phyloP scores from a whole-genome alignment of 495 filamentous ascomycete genomes.

The Penicillium fimorum region DNA sequence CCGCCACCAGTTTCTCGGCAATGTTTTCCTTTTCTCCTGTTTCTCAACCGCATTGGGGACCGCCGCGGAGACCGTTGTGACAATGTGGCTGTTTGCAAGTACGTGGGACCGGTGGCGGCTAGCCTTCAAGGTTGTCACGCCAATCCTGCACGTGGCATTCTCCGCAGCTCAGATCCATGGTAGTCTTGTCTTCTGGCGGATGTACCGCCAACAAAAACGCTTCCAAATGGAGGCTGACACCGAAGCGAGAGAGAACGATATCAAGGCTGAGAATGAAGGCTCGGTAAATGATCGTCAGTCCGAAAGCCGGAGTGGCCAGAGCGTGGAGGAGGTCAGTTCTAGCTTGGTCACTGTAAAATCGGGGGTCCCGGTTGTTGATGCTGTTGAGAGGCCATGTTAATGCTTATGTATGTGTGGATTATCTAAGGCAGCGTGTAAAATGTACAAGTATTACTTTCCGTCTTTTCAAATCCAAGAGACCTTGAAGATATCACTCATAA shows the following conservation, averaged over 20 bases:
- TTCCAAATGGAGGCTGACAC: constrained; percentile 20
- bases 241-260: neutral
- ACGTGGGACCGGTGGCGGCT: constrained; percentile 47
- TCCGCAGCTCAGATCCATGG: constrained; percentile 47
- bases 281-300: neutral
- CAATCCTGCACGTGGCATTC: constrained; percentile 47
- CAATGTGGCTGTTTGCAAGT: constrained; percentile 49
- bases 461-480: neutral
- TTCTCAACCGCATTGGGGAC: constrained; percentile 45
- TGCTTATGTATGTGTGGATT: neutral
- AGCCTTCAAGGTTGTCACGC: constrained; percentile 50
- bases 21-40: constrained; percentile 38
- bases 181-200: constrained; percentile 41
- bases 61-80: constrained; percentile 43
- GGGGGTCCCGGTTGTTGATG: neutral
- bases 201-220: constrained; percentile 37
- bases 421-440: neutral
- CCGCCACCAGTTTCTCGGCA: constrained; percentile 41
- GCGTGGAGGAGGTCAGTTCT: neutral
- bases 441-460: neutral
- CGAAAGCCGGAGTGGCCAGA: neutral
- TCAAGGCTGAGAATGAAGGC: neutral
- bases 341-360: neutral
- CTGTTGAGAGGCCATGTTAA: neutral
- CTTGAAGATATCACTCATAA: neutral